phyloP scores from a whole-genome alignment of 2,329 filamentous ascomycete species.

The Fusarium goolgardi region DNA sequence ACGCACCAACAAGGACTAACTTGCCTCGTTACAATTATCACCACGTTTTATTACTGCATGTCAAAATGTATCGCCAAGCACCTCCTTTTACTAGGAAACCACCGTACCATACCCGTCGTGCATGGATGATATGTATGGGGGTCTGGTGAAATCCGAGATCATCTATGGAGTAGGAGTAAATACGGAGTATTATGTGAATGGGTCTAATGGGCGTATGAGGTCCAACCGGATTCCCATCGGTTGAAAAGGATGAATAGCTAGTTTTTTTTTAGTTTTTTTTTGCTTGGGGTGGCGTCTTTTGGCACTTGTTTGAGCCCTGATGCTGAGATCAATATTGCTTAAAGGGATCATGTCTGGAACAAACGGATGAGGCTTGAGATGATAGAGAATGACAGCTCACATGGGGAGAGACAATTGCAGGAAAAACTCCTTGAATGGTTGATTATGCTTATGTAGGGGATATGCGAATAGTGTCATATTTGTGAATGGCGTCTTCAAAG shows the following conservation, averaged over 20 bases:
- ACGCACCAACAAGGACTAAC: conserved; percentile 24
- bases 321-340: conserved; percentile 24
- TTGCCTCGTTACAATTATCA: conserved; percentile 26
- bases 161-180: conserved; percentile 16
- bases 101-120: conserved; percentile 21
- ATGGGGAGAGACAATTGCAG: conserved; percentile 1
- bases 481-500: conserved; percentile 35
- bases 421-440: conserved; percentile 6
- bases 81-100: conserved; percentile 44
- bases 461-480: conserved; percentile 37
- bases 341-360: conserved; percentile 28
- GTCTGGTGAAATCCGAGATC: conserved; percentile 41
- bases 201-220: conserved; percentile 28
- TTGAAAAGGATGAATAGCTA: conserved; percentile 15
- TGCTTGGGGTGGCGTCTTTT: conserved; percentile 13
- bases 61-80: conserved; percentile 33
- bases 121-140: conserved; percentile 16
- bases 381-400: conserved; percentile 31
- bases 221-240: conserved; percentile 24
- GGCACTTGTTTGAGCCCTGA: conserved; percentile 19
- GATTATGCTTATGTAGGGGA: conserved; percentile 20
- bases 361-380: conserved; percentile 36
- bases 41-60: conserved; percentile 30
- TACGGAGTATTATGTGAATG: conserved; percentile 14
- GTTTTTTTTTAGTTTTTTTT: neutral